Evolutionary conservation across 768 basidiomycete species (phyloP).

Genomic region (Chalciporus sphaerocephalus): DNA sequence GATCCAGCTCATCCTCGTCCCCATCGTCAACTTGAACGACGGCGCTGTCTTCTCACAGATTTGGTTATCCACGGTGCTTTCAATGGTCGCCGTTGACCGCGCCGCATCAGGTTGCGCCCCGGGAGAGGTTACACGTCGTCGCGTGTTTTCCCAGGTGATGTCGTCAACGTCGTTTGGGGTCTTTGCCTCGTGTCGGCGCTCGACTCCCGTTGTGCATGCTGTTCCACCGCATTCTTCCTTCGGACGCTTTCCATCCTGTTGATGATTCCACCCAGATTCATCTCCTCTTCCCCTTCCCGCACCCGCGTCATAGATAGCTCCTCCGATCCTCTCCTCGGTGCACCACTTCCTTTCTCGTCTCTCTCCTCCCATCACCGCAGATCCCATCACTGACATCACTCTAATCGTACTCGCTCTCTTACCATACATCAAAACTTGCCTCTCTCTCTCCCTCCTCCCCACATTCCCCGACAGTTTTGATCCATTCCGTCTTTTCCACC

Average conservation of each 20-base stretch:
- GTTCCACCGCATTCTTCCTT: slow-evolving; percentile 4
- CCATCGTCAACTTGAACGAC: too few species aligned
- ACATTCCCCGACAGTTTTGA: not conserved
- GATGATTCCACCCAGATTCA: not conserved
- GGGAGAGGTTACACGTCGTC: slow-evolving; percentile 2
- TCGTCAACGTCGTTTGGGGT: slow-evolving; percentile 18
- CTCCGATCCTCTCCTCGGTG: slow-evolving; percentile 1
- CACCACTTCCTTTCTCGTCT: not conserved
- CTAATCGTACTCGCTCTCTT: not conserved
- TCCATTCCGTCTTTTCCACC: not conserved
- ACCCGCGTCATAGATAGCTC: slow-evolving; percentile 15
- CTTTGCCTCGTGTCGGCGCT: slow-evolving; percentile 33
- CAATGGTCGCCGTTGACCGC: not conserved
- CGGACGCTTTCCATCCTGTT: too few species aligned
- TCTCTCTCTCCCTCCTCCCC: not conserved
- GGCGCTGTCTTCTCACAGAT: too few species aligned
- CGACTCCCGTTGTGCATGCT: slow-evolving; percentile 9
- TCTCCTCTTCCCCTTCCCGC: not conserved
- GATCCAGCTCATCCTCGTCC: slow-evolving; percentile 2
- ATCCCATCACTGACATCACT: slow-evolving; percentile 20
- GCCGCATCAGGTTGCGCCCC: not conserved
- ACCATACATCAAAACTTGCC: not conserved
- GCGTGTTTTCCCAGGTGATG: slow-evolving; percentile 18
- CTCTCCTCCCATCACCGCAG: slow-evolving; percentile 14
- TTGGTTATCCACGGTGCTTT: too few species aligned